These are phyloP conservation scores for Silene vulgaris DNA, from an alignment of 179 eudicot genomes.

Conservation along the genomic window DNA sequence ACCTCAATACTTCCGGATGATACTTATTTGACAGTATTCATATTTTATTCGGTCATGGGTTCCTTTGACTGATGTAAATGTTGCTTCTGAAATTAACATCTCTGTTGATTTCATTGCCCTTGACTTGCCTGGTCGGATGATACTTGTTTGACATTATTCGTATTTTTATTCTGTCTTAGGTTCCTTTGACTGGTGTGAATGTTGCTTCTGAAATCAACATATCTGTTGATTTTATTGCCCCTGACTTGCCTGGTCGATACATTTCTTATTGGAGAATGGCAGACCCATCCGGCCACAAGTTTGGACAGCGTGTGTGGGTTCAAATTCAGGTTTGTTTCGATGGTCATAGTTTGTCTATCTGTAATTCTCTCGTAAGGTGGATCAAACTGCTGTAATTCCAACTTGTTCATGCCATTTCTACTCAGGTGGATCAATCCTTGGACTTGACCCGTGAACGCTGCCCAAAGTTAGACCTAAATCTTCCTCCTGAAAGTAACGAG, in stretches of 20 bases:
- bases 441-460: slow-evolving; percentile 28
- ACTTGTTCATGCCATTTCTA: not conserved
- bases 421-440: slow-evolving; percentile 62
- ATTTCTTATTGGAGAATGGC: slow-evolving; percentile 89
- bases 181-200: slow-evolving; percentile 47
- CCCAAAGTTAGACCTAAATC: slow-evolving; percentile 46
- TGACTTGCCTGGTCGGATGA: slow-evolving; percentile 52
- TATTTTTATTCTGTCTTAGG: slow-evolving; percentile 27
- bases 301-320: slow-evolving; percentile 97
- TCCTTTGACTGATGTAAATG: slow-evolving; percentile 44
- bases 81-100: slow-evolving; percentile 54
- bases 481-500: slow-evolving; percentile 37
- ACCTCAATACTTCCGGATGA: not conserved
- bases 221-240: slow-evolving; percentile 77
- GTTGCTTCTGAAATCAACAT: slow-evolving; percentile 56
- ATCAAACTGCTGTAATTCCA: not conserved
- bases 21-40: not conserved
- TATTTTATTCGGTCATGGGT: slow-evolving; percentile 32
- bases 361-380: not conserved
- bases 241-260: slow-evolving; percentile 71
- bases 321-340: slow-evolving; percentile 53
- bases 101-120: slow-evolving; percentile 83
- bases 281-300: slow-evolving; percentile 63
- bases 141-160: not conserved
- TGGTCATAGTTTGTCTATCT: not conserved